Evolutionary conservation across 2,329 filamentous ascomycete species (phyloP), one percentile per base, ranked within the genome.

Genomic region (Tolypocladium nubicola): DNA sequence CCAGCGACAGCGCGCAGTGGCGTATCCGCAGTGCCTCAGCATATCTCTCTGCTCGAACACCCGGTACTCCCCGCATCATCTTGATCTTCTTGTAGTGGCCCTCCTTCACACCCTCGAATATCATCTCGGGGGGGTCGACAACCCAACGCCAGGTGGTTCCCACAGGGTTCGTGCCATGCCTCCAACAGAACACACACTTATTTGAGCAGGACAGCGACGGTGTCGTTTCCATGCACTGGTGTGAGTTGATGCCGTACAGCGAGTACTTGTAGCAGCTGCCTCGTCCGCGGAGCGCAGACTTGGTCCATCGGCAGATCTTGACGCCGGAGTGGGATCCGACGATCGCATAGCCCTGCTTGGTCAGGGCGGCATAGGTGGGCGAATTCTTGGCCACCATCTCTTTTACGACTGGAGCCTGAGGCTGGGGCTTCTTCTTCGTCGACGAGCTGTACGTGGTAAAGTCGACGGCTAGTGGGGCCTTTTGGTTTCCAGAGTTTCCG

Each of bases 151-250:
- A 97, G 5, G 88, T 96, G 3, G 94, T 97, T 53, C 92, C 92
- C 0, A 97, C 94, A 0, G 93, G 93, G 70, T 97, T 99, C 0
- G 94, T 97, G 56, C 93, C 94, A 69, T 97, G 94, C 8, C 94
- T 86, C 94, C 93, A 99, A 79, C 93, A 99, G 73, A 97, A 99
- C 63, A 99, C 90, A 71, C 94, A 97, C 72, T 99, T 97, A 77
- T 97, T 97, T 61, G 88, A 94, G 79, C 93, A 99, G 11, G 90
- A 96, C 4, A 99, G 82, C 0, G 92, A 96, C 0, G 93, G 93
- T 0, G 93, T 97, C 2, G 93, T 93, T 74, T 99, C 93, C 94
- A 99, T 99, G 73, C 93, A 99, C 60, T 96, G 87, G 68, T 99
- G 94, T 0, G 92, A 97, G 62, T 88, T 84, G 71, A 99, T 99